Conservation (phyloP, 345 rosid genomes). For the Pistacia atlantica region DNA sequence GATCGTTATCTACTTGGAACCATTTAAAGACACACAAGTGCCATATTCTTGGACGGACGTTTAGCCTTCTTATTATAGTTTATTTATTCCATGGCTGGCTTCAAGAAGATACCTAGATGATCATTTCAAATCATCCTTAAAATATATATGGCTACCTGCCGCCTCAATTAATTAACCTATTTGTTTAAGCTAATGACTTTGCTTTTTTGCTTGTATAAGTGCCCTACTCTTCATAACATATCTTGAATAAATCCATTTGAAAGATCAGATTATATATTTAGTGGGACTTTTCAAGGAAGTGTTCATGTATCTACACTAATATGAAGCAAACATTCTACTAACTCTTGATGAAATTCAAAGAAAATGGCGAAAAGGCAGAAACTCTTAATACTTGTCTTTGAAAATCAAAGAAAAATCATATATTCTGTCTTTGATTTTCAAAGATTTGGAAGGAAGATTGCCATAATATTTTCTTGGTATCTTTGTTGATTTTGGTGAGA, state of each 20-base stretch:
- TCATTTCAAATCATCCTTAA: no score
- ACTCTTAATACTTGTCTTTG: no score
- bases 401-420: constrained; percentile 5
- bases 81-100: no score
- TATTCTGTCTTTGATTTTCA: constrained; percentile 33
- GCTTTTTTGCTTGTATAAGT: not conserved
- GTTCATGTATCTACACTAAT: not conserved
- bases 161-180: no score
- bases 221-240: not conserved
- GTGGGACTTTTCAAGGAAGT: not conserved
- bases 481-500: constrained; percentile 13
- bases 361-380: not conserved
- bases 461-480: constrained; percentile 19
- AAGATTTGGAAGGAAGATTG: constrained; percentile 25
- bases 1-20: not conserved
- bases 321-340: not conserved
- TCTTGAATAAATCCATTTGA: not conserved
- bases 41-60: not conserved
- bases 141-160: no score
- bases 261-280: no score
- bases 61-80: no score
- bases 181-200: not conserved
- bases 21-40: not conserved
- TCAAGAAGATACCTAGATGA: no score
- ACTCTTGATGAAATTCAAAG: constrained; percentile 7